Evolutionary conservation across 345 rosid genomes (phyloP).

Genomic region (Conringia planisiliqua): DNA sequence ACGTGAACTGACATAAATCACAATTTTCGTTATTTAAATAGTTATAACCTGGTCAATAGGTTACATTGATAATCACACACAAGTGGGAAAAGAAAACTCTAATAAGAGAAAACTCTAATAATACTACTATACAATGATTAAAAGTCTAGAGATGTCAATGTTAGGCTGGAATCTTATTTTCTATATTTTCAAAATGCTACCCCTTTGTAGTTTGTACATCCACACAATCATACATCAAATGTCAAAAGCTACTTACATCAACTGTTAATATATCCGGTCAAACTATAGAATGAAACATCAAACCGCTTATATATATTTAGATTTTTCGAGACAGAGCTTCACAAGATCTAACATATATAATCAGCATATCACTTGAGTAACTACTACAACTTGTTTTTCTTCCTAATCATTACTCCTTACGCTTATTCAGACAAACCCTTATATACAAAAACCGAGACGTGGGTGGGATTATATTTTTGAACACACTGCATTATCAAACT

Average conservation of each 20-base stretch:
- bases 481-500: slow-evolving; percentile 11
- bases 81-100: too few relatives aligned
- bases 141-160: background rate
- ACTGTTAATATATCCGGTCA: background rate
- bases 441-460: slow-evolving; percentile 5
- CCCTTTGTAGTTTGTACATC: background rate
- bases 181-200: background rate
- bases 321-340: background rate
- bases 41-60: too few relatives aligned
- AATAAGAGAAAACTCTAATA: too few relatives aligned
- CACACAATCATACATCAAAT: background rate
- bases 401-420: background rate
- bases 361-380: slow-evolving; percentile 1
- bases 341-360: slow-evolving; percentile 5
- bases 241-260: background rate
- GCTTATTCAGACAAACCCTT: slow-evolving; percentile 22
- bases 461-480: background rate
- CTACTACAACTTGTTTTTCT: slow-evolving; percentile 11
- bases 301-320: background rate
- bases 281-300: background rate
- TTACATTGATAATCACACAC: too few relatives aligned
- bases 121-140: too few relatives aligned
- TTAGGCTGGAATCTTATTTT: background rate
- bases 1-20: too few relatives aligned
- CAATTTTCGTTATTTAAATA: too few relatives aligned